Conservation (phyloP, 768 basidiomycete genomes). For the Lyophyllum atratum region DNA sequence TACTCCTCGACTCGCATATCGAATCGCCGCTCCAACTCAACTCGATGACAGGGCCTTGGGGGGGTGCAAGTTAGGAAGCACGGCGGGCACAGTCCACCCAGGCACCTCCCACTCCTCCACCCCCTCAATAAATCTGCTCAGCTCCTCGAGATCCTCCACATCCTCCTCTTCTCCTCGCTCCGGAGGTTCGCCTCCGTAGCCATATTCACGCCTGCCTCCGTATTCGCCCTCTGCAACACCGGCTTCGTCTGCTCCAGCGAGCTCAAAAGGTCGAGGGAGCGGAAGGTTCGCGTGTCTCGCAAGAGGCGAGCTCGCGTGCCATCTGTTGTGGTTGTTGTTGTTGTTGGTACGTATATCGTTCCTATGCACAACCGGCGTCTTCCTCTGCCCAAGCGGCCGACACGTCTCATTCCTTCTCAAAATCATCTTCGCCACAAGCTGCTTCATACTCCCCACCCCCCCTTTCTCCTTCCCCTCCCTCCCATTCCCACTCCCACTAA, state of each 20-base stretch:
- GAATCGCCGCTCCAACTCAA: too few species aligned
- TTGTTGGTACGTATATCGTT: too few species aligned
- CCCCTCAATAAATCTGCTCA: too few species aligned
- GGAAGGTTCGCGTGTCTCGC: background rate
- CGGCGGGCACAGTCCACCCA: too few species aligned
- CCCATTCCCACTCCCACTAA: conserved; percentile 15
- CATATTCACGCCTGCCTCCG: background rate
- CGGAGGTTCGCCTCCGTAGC: too few species aligned
- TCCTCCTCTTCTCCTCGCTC: too few species aligned
- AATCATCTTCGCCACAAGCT: conserved; percentile 43
- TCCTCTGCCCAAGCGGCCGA: conserved; percentile 18
- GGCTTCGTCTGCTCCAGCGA: background rate
- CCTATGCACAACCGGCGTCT: conserved; percentile 9
- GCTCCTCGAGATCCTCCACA: too few species aligned
- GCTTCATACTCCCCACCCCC: conserved; percentile 32
- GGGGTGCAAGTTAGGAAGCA: too few species aligned
- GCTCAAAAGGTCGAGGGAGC: too few species aligned
- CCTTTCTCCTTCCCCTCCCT: background rate
- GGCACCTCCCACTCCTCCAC: too few species aligned
- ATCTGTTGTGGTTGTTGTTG: conserved; percentile 1
- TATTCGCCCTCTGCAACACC: background rate
- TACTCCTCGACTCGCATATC: too few species aligned
- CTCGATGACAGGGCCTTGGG: too few species aligned
- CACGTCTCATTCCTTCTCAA: conserved; percentile 27
- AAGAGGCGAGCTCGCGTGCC: conserved; percentile 11